phyloP scores from a whole-genome alignment of 805 yeast species.

The Zygotorulaspora sp. region DNA sequence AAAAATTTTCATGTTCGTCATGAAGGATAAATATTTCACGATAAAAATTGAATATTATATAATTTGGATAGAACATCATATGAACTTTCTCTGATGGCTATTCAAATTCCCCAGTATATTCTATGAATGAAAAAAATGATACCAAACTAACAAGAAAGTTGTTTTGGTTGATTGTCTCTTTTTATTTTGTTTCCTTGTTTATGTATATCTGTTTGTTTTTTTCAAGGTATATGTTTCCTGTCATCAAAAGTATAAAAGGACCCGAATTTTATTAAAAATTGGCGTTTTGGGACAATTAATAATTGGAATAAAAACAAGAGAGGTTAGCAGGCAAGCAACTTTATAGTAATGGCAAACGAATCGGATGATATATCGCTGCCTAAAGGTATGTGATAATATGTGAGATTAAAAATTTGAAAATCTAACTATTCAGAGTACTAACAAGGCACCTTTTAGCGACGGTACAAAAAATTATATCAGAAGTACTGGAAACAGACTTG shows the following conservation, averaged over 20 bases:
- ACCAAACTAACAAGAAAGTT: too few relatives aligned
- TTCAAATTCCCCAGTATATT: too few relatives aligned
- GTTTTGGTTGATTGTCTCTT: background rate
- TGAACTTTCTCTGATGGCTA: too few relatives aligned
- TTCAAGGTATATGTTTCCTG: slow-evolving; percentile 4
- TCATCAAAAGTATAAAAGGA: slow-evolving; percentile 12
- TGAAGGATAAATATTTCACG: slow-evolving; percentile 1
- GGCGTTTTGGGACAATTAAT: too few relatives aligned
- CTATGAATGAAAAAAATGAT: too few relatives aligned
- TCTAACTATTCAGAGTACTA: slow-evolving; percentile 7
- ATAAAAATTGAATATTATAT: too few relatives aligned
- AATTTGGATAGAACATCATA: too few relatives aligned
- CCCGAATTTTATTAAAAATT: too few relatives aligned
- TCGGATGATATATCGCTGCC: slow-evolving; percentile 43
- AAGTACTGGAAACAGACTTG: slow-evolving; percentile 81
- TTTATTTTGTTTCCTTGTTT: background rate
- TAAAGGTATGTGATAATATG: slow-evolving; percentile 37
- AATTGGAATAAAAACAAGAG: background rate
- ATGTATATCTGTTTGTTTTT: background rate
- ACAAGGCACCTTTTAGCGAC: slow-evolving; percentile 52
- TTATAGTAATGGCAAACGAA: slow-evolving; percentile 23
- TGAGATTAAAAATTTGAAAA: too few relatives aligned
- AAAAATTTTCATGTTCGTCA: slow-evolving; percentile 17
- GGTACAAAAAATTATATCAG: slow-evolving; percentile 89
- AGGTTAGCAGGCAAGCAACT: slow-evolving; percentile 16